A percentile compares a stretch with the other conserved stretches of the same genome.
These are phyloP conservation scores for Lepraria neglecta DNA, from an alignment of 495 filamentous ascomycete species.

Conservation along the genomic window DNA sequence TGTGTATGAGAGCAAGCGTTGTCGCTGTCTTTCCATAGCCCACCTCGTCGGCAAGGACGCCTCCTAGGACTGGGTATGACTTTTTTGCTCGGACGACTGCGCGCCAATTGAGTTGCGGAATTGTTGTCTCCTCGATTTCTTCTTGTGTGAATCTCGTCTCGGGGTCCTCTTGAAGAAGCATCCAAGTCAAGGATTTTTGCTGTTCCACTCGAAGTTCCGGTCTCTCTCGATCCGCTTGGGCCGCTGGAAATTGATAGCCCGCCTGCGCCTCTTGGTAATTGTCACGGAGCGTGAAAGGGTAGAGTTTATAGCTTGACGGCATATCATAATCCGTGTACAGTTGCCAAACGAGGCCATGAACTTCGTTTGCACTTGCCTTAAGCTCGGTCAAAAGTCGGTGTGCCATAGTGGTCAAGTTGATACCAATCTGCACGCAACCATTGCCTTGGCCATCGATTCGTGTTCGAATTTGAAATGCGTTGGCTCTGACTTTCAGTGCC, in stretches of 20 bases:
- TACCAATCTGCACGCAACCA: slow-evolving; percentile 30
- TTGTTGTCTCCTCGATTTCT: slow-evolving; percentile 62
- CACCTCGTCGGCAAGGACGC: slow-evolving; percentile 69
- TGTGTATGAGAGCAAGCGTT: slow-evolving; percentile 55
- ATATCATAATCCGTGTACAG: too few relatives aligned
- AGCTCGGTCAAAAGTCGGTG: slow-evolving; percentile 35
- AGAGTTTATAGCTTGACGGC: too few relatives aligned
- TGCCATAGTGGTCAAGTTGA: slow-evolving; percentile 51
- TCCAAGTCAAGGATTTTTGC: slow-evolving; percentile 58
- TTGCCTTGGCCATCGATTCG: slow-evolving; percentile 1
- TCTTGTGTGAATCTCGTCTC: slow-evolving; percentile 49
- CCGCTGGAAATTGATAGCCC: too few relatives aligned
- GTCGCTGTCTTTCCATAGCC: slow-evolving; percentile 79
- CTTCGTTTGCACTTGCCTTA: slow-evolving; percentile 20
- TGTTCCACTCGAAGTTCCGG: slow-evolving; percentile 47
- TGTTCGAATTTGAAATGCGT: slow-evolving; percentile 42
- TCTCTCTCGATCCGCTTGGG: too few relatives aligned
- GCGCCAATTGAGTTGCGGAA: slow-evolving; percentile 54
- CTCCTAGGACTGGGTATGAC: slow-evolving; percentile 49
- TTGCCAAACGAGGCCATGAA: neutral
- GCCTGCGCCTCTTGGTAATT: too few relatives aligned
- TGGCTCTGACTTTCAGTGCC: slow-evolving; percentile 39
- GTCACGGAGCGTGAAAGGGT: too few relatives aligned
- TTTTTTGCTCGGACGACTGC: slow-evolving; percentile 53
- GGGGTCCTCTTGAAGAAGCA: slow-evolving; percentile 53